These are phyloP conservation scores for Podospora appendiculata DNA, from an alignment of 495 filamentous ascomycete genomes.

Conservation along the genomic window DNA sequence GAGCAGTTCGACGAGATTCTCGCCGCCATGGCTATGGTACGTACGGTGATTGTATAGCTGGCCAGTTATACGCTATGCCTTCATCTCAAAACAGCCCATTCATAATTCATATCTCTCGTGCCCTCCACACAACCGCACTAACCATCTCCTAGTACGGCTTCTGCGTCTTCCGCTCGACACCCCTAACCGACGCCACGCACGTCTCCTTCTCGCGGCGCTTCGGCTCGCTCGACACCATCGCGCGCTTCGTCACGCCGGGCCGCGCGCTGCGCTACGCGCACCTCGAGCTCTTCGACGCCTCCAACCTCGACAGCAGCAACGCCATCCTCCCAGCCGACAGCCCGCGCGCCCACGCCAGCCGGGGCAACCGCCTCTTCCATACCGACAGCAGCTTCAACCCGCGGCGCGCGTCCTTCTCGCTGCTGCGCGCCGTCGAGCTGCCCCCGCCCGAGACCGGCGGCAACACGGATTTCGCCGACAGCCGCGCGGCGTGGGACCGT, in stretches of 20 bases:
- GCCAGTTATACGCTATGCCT: background rate
- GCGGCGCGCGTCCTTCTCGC: slow-evolving; percentile 46
- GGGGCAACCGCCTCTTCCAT: slow-evolving; percentile 54
- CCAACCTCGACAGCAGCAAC: slow-evolving; percentile 43
- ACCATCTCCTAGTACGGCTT: slow-evolving; percentile 45
- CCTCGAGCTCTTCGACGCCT: slow-evolving; percentile 50
- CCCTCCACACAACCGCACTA: background rate
- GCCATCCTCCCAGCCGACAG: slow-evolving; percentile 32
- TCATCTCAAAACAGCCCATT: background rate
- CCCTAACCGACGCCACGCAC: slow-evolving; percentile 44
- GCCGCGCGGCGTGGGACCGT: slow-evolving; percentile 45
- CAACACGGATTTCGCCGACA: slow-evolving; percentile 52
- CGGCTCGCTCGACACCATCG: slow-evolving; percentile 49
- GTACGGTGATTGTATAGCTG: too few species aligned
- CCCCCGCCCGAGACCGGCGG: slow-evolving; percentile 45
- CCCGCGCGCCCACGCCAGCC: slow-evolving; percentile 30
- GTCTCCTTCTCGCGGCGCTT: slow-evolving; percentile 46
- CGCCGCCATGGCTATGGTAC: slow-evolving; percentile 42
- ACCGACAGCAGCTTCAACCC: slow-evolving; percentile 55
- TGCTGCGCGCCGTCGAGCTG: slow-evolving; percentile 43
- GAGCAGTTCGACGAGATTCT: slow-evolving; percentile 40
- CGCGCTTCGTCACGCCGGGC: slow-evolving; percentile 39
- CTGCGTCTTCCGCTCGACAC: slow-evolving; percentile 45
- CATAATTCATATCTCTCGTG: background rate
- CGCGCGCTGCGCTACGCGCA: slow-evolving; percentile 40